phyloP scores from a whole-genome alignment of 2,329 filamentous ascomycete species.

The Fusarium proliferatum region DNA sequence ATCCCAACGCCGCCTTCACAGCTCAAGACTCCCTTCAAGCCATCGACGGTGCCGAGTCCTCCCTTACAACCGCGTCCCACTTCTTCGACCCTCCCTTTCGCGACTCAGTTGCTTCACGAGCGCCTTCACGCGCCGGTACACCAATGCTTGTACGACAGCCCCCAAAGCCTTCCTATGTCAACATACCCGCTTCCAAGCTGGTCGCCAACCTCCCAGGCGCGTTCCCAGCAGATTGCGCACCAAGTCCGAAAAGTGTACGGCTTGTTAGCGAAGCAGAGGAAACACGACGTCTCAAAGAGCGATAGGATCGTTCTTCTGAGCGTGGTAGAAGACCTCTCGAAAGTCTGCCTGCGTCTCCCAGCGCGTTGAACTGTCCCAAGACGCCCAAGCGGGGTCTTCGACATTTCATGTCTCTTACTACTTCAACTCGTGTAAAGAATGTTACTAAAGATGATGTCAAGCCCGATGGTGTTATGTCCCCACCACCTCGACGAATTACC shows the following conservation, averaged over 20 bases:
- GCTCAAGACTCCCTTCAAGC: constrained; percentile 79
- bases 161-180: constrained; percentile 51
- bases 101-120: constrained; percentile 69
- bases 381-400: constrained; percentile 50
- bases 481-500: constrained; percentile 70
- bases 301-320: constrained; percentile 46
- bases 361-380: constrained; percentile 40
- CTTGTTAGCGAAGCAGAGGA: constrained; percentile 52
- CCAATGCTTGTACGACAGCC: constrained; percentile 72
- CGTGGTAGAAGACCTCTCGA: constrained; percentile 28
- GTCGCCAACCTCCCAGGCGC: constrained; percentile 43
- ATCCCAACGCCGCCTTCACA: constrained; percentile 65
- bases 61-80: constrained; percentile 76
- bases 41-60: constrained; percentile 84
- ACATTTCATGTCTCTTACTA: constrained; percentile 58
- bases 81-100: constrained; percentile 85
- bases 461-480: constrained; percentile 61
- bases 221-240: constrained; percentile 43
- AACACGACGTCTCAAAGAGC: constrained; percentile 40
- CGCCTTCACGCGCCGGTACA: constrained; percentile 73
- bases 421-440: constrained; percentile 58
- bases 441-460: constrained; percentile 60
- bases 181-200: constrained; percentile 38
- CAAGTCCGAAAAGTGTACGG: constrained; percentile 59
- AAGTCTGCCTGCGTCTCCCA: constrained; percentile 39